phyloP scores from a whole-genome alignment of 768 basidiomycete species.

The Lactarius pseudohatsudake region DNA sequence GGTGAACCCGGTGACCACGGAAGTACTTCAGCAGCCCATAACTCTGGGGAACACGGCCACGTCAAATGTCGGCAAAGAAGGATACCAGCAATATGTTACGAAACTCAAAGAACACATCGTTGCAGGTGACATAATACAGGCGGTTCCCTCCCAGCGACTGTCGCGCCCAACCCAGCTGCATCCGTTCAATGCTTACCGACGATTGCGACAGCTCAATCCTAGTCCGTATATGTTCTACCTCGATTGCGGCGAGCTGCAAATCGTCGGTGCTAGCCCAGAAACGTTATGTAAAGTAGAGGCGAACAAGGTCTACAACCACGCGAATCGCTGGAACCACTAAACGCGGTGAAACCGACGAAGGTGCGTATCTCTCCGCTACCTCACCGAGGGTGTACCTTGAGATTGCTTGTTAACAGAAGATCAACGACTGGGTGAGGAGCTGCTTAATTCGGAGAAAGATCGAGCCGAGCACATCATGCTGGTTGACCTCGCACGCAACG shows the following conservation, averaged over 20 bases:
- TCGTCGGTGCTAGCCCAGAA: constrained; percentile 98
- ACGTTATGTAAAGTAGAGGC: constrained; percentile 93
- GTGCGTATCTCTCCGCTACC: constrained; percentile 45
- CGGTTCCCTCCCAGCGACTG: constrained; percentile 93
- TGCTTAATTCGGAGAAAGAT: constrained; percentile 89
- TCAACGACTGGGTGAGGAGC: constrained; percentile 64
- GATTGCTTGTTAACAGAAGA: constrained; percentile 66
- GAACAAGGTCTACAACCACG: constrained; percentile 94
- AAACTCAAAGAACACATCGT: constrained; percentile 91
- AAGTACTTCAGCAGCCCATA: constrained; percentile 65
- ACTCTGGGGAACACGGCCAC: constrained; percentile 64
- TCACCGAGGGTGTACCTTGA: constrained; percentile 10
- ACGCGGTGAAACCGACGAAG: constrained; percentile 82
- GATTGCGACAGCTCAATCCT: constrained; percentile 91
- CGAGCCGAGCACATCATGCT: constrained; percentile 99
- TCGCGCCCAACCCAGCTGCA: constrained; percentile 83
- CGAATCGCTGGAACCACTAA: constrained; percentile 94
- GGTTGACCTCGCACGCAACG: constrained; percentile 95
- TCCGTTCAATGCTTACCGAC: constrained; percentile 96
- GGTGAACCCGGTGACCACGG: constrained; percentile 51
- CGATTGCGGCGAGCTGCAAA: constrained; percentile 88
- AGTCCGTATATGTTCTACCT: constrained; percentile 99
- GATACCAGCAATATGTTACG: constrained; percentile 91
- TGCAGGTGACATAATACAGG: constrained; percentile 97
- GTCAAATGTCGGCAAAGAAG: constrained; percentile 91